These are phyloP conservation scores for Cardiospermum halicacabum DNA, from an alignment of 345 rosid genomes.

Conservation along the genomic window DNA sequence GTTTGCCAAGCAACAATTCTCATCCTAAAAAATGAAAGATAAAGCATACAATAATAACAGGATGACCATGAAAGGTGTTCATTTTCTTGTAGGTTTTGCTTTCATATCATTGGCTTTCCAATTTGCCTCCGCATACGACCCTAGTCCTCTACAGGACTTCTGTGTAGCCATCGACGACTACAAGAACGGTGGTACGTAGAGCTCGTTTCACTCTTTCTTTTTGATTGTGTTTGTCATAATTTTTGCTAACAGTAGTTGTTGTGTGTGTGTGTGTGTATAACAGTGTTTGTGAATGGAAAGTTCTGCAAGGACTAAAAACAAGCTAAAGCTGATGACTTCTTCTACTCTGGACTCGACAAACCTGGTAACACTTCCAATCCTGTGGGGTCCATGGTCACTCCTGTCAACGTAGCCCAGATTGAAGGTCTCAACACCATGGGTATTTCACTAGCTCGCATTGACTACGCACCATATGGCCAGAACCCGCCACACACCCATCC, in stretches of 20 bases:
- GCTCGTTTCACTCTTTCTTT: neutral
- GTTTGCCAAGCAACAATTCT: no score
- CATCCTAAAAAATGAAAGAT: no score
- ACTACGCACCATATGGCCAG: neutral
- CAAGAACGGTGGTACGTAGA: neutral
- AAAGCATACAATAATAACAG: no score
- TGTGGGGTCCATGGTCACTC: neutral
- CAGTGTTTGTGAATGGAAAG: conserved; percentile 24
- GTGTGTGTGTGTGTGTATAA: neutral
- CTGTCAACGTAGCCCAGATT: neutral
- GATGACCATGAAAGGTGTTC: conserved; percentile 9
- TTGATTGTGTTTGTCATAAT: neutral
- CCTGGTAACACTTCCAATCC: neutral
- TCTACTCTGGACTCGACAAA: neutral
- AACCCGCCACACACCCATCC: neutral
- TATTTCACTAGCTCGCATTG: neutral
- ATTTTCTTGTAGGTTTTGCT: neutral
- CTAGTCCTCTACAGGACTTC: conserved; percentile 25
- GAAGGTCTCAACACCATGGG: neutral
- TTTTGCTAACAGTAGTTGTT: neutral
- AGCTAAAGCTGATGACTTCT: conserved; percentile 21
- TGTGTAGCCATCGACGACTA: conserved; percentile 22
- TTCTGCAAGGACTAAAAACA: conserved; percentile 18
- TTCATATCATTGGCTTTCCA: conserved; percentile 14
- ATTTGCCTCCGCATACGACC: conserved; percentile 18